Percentiles rank a stretch among this genome's conserved stretches.
phyloP scores from a whole-genome alignment of 306 rosid genomes.

The Psophocarpus tetragonolobus region DNA sequence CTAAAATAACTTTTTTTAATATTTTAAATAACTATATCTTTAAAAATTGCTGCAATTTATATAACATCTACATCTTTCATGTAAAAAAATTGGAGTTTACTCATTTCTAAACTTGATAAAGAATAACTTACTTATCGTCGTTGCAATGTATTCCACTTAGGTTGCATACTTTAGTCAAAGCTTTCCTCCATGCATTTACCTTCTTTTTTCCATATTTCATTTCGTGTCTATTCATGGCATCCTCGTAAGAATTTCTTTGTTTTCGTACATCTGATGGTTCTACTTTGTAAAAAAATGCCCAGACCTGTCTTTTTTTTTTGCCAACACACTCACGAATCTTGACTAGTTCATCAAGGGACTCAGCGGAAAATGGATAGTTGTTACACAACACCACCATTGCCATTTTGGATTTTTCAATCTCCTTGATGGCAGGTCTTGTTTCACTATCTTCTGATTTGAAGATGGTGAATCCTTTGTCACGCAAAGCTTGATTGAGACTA shows the following conservation, averaged over 20 bases:
- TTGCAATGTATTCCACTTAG: neutral
- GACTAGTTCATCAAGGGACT: conserved; percentile 6
- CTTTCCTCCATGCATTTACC: conserved; percentile 4
- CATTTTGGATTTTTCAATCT: neutral
- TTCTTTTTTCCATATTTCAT: neutral
- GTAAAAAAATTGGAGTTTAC: too few relatives aligned
- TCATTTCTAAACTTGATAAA: neutral
- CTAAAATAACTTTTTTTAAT: too few relatives aligned
- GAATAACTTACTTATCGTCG: neutral
- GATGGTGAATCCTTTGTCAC: neutral
- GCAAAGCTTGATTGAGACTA: neutral
- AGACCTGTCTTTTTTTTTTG: neutral
- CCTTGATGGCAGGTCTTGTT: neutral
- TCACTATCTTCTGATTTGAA: neutral
- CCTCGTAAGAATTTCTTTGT: neutral
- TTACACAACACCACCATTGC: neutral
- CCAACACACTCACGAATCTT: neutral
- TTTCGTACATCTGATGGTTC: neutral
- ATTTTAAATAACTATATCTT: too few relatives aligned
- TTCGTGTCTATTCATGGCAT: neutral
- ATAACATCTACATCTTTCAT: too few relatives aligned
- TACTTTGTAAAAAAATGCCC: conserved; percentile 11
- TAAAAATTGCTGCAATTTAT: too few relatives aligned
- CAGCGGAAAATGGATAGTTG: neutral
- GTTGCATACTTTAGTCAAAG: conserved; percentile 2